Base-by-base conservation (phyloP, 768 basidiomycete species). In the Tephrocybe sp. region DNA sequence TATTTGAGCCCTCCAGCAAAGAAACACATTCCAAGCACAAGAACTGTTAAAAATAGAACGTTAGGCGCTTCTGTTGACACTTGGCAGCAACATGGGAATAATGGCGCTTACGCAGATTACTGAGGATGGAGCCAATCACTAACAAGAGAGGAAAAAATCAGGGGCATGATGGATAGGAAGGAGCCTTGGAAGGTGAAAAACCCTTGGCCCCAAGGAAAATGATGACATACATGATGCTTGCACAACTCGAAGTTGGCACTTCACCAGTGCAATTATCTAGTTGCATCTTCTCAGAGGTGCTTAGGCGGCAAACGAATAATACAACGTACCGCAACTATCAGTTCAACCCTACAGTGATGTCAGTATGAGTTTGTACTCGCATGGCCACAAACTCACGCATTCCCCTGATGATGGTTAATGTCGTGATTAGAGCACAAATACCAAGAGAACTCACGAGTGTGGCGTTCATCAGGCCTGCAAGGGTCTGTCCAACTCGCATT, bases 21-120 rank as follows among this genome's bases (percentile, higher is more conserved):
- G 69, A 92, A 92, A 60, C 90, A 91, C 91, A 93, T 91, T 42
- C 91, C 91, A 24, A 92, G 75, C 15, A 93, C 83, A 42, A 94
- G 75, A 27, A 91, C 86, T 88, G 46, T 24, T 23, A 46, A 56
- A 41, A 36, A 46, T 40, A 50, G 18, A 43, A 45, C 15, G 19
- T 24, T 1, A 25, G 31, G 33, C 33, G 21, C 16, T 33, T 19
- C 1, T 29, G n/a, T 31, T 7, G n/a, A 21, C 21, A 23, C 16
- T 38, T 10, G 24, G 40, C 31, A 25, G 50, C 2, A 23, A 11
- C 38, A 11, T n/a, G n/a, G n/a, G n/a, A 25, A 38, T 24, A 42
- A 55, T 42, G 49, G 57, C 51, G 64, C 85, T 65, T 70, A 91
- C 88, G 71, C 51, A 90, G 69, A 67, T 94, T 94, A 57, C 87